Evolutionary conservation across 2,329 filamentous ascomycete species (phyloP).

Genomic region (Seiridium unicorne): DNA sequence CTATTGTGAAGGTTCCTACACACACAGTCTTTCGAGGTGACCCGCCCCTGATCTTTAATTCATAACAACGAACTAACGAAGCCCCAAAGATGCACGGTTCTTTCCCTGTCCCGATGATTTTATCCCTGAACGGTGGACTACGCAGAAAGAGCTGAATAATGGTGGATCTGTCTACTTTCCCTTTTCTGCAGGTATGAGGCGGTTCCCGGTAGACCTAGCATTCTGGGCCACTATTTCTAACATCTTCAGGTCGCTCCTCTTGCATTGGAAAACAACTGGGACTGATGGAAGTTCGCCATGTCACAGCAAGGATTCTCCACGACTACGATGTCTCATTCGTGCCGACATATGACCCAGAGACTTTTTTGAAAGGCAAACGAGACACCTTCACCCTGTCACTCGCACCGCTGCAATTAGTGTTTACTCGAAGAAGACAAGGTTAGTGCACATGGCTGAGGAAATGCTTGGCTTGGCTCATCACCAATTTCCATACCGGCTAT

Average conservation of each 20-base stretch:
- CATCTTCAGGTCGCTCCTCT: slow-evolving; percentile 18
- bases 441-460: too few species aligned
- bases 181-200: slow-evolving; percentile 20
- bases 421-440: not conserved
- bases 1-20: slow-evolving; percentile 28
- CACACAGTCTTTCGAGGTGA: slow-evolving; percentile 20
- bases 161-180: slow-evolving; percentile 23
- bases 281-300: slow-evolving; percentile 26
- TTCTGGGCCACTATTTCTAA: not conserved
- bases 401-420: not conserved
- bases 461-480: too few species aligned
- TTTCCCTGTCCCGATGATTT: slow-evolving; percentile 20
- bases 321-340: slow-evolving; percentile 8
- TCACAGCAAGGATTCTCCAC: slow-evolving; percentile 2
- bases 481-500: too few species aligned
- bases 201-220: not conserved
- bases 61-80: not conserved
- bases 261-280: slow-evolving; percentile 35
- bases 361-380: not conserved
- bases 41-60: slow-evolving; percentile 8
- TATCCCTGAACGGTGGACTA: slow-evolving; percentile 22
- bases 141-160: slow-evolving; percentile 14
- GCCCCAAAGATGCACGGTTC: slow-evolving; percentile 12
- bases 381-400: slow-evolving; percentile 3
- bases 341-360: not conserved